A percentile compares a stretch with the other conserved stretches of the same genome.
phyloP scores from a whole-genome alignment of 441 rosid species.

The Aquilaria agallochum region DNA sequence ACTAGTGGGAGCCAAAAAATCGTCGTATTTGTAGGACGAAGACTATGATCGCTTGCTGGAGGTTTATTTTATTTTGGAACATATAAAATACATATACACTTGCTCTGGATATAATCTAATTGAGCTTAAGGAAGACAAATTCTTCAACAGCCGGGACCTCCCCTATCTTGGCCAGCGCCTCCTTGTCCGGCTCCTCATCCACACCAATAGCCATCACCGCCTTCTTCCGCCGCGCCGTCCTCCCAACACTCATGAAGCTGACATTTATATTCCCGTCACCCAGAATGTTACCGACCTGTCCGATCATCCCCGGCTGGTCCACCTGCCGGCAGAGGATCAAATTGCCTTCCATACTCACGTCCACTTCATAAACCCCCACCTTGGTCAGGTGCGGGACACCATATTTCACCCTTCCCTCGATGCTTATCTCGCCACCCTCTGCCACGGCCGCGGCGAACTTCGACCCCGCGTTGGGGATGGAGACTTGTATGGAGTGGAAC shows the following conservation, averaged over 20 bases:
- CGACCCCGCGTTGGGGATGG: conserved; percentile 44
- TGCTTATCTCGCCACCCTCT: conserved; percentile 50
- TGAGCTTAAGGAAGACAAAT: conserved; percentile 55
- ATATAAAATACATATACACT: no score
- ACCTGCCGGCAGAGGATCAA: conserved; percentile 56
- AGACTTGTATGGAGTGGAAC: conserved; percentile 49
- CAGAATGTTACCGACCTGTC: conserved; percentile 54
- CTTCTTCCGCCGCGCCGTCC: conserved; percentile 37
- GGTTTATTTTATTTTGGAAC: no score
- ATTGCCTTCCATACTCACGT: conserved; percentile 67
- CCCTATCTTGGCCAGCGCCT: conserved; percentile 46
- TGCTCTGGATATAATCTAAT: no score
- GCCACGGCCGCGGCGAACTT: conserved; percentile 50
- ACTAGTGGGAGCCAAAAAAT: no score
- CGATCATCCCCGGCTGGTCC: conserved; percentile 78
- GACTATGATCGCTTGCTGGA: no score
- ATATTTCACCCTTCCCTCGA: conserved; percentile 55
- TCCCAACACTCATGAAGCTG: conserved; percentile 68
- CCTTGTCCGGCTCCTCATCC: conserved; percentile 53
- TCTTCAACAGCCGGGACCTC: conserved; percentile 53
- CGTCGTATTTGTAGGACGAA: no score
- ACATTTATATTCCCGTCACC: conserved; percentile 54
- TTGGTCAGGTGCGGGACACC: conserved; percentile 49
- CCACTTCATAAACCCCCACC: conserved; percentile 53
- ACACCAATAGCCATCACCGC: conserved; percentile 75